phyloP scores from a whole-genome alignment of 352 stramenopile genomes.

The Aphanomyces euteiches region DNA sequence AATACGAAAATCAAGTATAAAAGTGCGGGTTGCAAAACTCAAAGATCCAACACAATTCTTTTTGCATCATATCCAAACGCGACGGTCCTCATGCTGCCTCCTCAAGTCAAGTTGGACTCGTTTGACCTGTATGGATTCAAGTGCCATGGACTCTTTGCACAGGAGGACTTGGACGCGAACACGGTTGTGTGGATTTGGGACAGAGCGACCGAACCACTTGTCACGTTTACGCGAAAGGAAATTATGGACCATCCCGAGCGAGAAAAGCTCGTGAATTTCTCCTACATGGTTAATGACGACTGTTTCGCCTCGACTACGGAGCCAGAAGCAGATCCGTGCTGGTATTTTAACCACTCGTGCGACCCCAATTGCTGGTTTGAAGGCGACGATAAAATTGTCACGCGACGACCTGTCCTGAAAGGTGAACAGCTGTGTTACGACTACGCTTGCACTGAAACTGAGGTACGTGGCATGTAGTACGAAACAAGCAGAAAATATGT shows the following conservation, averaged over 20 bases:
- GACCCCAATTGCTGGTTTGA: conserved; percentile 32
- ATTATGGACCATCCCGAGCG: conserved; percentile 21
- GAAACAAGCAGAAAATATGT: neutral
- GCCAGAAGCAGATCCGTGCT: conserved; percentile 18
- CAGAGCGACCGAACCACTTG: conserved; percentile 26
- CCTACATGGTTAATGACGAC: conserved; percentile 30
- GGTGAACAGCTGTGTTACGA: conserved; percentile 30
- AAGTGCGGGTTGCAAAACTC: neutral
- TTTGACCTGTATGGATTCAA: conserved; percentile 29
- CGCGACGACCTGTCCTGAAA: conserved; percentile 18
- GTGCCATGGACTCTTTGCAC: conserved; percentile 24
- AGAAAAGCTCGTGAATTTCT: conserved; percentile 30
- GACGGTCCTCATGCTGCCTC: conserved; percentile 18
- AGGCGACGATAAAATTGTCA: conserved; percentile 29
- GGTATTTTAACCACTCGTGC: conserved; percentile 30
- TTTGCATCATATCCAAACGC: conserved; percentile 16
- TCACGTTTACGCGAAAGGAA: conserved; percentile 25
- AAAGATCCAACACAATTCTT: conserved; percentile 28
- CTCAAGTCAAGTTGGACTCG: conserved; percentile 17
- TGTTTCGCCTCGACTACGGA: conserved; percentile 21
- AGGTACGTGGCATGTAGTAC: conserved; percentile 5
- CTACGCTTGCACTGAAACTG: conserved; percentile 29
- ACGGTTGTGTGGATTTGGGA: conserved; percentile 25
- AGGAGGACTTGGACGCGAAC: conserved; percentile 1
- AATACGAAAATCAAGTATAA: conserved; percentile 25